Evolutionary conservation across 805 yeast species (phyloP).

Genomic region (Kodamaea kaohsiungensis): DNA sequence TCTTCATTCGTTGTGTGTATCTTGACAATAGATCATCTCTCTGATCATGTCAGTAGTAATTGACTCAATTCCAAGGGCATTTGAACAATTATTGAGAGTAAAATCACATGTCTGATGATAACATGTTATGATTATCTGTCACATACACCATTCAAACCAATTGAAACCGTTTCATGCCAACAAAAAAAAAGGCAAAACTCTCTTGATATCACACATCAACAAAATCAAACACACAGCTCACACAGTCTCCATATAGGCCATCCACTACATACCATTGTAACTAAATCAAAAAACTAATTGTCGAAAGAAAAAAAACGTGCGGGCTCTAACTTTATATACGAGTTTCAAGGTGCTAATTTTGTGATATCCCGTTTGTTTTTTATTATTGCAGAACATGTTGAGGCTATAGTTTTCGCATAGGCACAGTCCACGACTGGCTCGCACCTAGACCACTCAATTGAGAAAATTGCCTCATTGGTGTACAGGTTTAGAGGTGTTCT

Average conservation of each 20-base stretch:
- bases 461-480: background rate
- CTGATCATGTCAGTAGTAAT: background rate
- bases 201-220: background rate
- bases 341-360: background rate
- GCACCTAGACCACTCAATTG: background rate
- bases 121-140: background rate
- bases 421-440: background rate
- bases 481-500: background rate
- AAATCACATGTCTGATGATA: background rate
- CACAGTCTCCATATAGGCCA: no score
- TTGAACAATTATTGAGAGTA: background rate
- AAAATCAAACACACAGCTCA: no score
- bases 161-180: background rate
- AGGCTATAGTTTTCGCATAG: background rate
- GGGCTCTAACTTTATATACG: slow-evolving; percentile 2
- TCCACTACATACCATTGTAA: background rate
- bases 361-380: background rate
- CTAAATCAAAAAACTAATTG: background rate
- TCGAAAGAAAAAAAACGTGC: slow-evolving; percentile 3
- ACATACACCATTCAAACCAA: background rate
- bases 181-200: background rate
- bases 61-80: background rate
- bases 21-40: no score
- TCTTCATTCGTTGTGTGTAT: background rate
- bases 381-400: background rate